Conservation (phyloP, 164 flowering plant genomes). For the Taxillus chinensis region DNA sequence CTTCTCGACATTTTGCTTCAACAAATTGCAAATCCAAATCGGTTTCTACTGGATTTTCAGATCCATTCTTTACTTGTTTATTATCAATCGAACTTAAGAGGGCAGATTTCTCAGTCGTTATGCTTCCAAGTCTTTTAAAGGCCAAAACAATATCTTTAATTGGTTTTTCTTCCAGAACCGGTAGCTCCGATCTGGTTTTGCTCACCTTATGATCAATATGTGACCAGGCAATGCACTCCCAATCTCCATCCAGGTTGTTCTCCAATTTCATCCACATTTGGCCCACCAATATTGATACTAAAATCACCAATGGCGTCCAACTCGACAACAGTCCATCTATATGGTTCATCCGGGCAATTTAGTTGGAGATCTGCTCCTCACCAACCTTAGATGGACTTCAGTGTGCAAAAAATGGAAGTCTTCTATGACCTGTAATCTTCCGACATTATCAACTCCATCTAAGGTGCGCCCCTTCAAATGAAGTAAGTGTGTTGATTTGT, state of each 20-base stretch:
- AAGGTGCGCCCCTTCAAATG: constrained; percentile 6
- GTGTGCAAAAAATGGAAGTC: background rate
- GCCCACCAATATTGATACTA: constrained; percentile 23
- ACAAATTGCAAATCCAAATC: constrained; percentile 10
- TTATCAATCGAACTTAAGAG: constrained; percentile 15
- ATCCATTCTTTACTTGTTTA: constrained; percentile 2
- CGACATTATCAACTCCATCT: constrained; percentile 11
- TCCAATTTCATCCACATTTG: constrained; percentile 8
- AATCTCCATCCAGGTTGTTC: constrained; percentile 3
- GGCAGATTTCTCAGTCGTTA: constrained; percentile 17
- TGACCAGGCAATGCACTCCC: background rate
- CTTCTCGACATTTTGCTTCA: constrained; percentile 28
- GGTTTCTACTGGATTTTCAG: constrained; percentile 5
- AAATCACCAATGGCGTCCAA: constrained; percentile 78
- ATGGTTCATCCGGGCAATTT: constrained; percentile 21
- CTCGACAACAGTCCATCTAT: no score
- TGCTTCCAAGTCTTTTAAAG: constrained; percentile 19
- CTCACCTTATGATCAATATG: background rate
- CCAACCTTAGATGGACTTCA: no score
- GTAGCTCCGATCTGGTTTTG: constrained; percentile 11
- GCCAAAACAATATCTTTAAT: constrained; percentile 21
- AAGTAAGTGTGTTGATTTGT: background rate
- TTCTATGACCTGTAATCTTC: constrained; percentile 1
- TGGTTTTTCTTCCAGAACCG: constrained; percentile 31
- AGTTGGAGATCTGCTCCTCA: constrained; percentile 7